Percentiles rank a stretch among this genome's conserved stretches.
Evolutionary conservation across 345 rosid species (phyloP).

Genomic region (Theobroma cacao): DNA sequence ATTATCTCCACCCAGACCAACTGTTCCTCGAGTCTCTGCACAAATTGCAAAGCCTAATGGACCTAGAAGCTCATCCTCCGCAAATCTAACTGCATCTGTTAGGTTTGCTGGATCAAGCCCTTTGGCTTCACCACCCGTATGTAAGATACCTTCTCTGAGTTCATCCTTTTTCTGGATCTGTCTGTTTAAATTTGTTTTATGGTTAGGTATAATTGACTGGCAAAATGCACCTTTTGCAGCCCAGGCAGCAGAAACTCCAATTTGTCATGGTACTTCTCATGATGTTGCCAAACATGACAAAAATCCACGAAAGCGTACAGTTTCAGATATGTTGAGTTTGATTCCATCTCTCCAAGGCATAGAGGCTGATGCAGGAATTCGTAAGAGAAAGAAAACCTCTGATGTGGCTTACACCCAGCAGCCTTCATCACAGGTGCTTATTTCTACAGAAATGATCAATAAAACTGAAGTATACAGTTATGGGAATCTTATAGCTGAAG

Average conservation of each 20-base stretch:
- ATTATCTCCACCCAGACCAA: conserved; percentile 55
- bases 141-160: conserved; percentile 59
- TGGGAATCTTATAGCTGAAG: conserved; percentile 83
- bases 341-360: conserved; percentile 77
- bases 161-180: conserved; percentile 10
- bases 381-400: conserved; percentile 54
- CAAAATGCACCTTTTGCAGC: conserved; percentile 42
- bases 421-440: conserved; percentile 40
- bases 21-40: conserved; percentile 41
- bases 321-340: conserved; percentile 65
- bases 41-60: conserved; percentile 47
- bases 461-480: conserved; percentile 63
- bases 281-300: conserved; percentile 45
- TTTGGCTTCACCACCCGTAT: conserved; percentile 61
- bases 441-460: conserved; percentile 38
- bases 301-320: conserved; percentile 60
- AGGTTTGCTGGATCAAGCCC: conserved; percentile 41
- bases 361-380: conserved; percentile 33
- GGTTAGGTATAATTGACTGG: conserved; percentile 26
- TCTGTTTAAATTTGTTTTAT: conserved; percentile 6
- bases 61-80: conserved; percentile 37
- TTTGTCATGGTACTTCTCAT: conserved; percentile 33
- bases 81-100: conserved; percentile 39
- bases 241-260: conserved; percentile 43
- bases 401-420: conserved; percentile 36